Base-by-base conservation (phyloP, 306 rosid species). In the Phaseolus lunatus region DNA sequence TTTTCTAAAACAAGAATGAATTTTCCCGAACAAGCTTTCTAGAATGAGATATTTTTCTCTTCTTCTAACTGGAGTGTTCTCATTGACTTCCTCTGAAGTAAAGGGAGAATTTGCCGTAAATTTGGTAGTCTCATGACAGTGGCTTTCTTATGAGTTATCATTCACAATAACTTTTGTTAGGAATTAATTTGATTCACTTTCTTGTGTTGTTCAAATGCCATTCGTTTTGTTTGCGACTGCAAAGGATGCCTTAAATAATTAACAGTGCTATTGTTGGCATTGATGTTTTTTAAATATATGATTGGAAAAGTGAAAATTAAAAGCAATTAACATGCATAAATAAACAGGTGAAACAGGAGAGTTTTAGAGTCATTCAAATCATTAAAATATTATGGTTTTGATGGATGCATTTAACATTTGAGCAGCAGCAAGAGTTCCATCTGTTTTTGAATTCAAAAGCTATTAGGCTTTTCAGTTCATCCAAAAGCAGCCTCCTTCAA, bases 401-500 rank as follows among this genome's bases (percentile, higher is more conserved):
- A 33, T 33, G 0, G 54, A 41, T 26, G 43, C n/a, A 43, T 24
- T 56, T 22, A 56, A 39, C 77, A 41, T 56, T 72, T 56, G 7
- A 62, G 22, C 37, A 54, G 33, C 19, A 50, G 3, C 49, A 5
- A 50, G 62, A 16, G 54, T 56, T 72, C 41, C 10, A 37, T 39
- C 23, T 24, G 23, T 37, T 37, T 54, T 37, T 0, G 22, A 22
- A 33, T 33, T 33, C 1, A 33, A 33, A 33, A 4, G 15, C 66
- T 2, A 41, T 61, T 29, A 37, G 49, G 26, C 73, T 65, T 23
- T 76, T 33, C 14, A 16, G 5, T 20, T 50, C 54, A 33, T 76
- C 43, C 65, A 76, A 76, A 76, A 23, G 12, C 39, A 31, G 3
- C 12, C 70, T 12, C 58, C 56, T 16, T n/a, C n/a, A n/a, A n/a